phyloP scores from a whole-genome alignment of 352 stramenopile species.

The Phytophthora capsici region DNA sequence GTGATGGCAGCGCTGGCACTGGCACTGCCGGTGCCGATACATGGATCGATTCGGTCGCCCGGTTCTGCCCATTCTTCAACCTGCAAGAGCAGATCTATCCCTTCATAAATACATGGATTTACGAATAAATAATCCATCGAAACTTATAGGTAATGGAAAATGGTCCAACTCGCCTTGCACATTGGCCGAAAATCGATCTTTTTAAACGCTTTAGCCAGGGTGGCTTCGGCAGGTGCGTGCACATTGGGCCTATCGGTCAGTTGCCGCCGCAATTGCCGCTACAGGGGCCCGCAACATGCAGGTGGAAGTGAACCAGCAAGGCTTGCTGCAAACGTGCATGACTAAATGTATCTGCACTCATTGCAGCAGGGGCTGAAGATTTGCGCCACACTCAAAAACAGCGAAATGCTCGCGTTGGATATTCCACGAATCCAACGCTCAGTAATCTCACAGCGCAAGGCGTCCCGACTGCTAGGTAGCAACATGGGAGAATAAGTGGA shows the following conservation, averaged over 20 bases:
- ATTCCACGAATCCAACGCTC: not conserved
- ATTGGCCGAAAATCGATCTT: conserved; percentile 6
- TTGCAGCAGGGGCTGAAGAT: conserved; percentile 3
- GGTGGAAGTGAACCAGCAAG: not conserved
- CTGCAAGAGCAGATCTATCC: conserved; percentile 11
- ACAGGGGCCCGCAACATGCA: not conserved
- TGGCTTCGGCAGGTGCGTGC: conserved; percentile 11
- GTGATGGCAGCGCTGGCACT: conserved; percentile 5
- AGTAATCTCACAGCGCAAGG: too few species aligned
- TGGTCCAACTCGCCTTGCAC: not conserved
- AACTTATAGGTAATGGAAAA: not conserved
- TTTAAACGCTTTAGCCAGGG: conserved; percentile 19
- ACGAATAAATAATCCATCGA: too few species aligned
- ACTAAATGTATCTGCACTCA: not conserved
- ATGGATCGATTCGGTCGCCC: too few species aligned
- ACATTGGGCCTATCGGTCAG: not conserved
- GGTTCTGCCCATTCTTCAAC: conserved; percentile 8
- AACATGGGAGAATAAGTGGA: too few species aligned
- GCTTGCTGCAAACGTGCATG: not conserved
- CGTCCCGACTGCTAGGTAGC: not conserved
- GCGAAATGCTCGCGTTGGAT: conserved; percentile 15
- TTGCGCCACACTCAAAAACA: conserved; percentile 23
- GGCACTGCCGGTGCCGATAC: not conserved
- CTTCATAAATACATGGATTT: too few species aligned
- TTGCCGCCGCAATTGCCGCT: conserved; percentile 8